These are phyloP conservation scores for Potentilla sterilis DNA, from an alignment of 306 rosid species.

Conservation along the genomic window DNA sequence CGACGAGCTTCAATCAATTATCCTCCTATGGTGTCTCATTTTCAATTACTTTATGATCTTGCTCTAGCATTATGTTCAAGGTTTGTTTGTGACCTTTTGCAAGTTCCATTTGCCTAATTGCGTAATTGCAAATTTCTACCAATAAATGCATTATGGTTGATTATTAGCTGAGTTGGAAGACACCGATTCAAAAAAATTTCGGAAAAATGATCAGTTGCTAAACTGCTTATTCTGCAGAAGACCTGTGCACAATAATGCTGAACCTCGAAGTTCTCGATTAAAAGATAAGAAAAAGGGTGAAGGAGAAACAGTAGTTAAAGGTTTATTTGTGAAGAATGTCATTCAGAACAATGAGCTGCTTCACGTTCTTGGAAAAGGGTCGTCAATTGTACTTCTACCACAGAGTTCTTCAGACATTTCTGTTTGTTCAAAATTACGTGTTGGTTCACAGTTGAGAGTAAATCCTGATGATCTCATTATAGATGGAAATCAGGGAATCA, in stretches of 20 bases:
- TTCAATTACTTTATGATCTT: conserved; percentile 96
- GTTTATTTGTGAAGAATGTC: conserved; percentile 73
- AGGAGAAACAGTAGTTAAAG: conserved; percentile 89
- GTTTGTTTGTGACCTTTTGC: conserved; percentile 45
- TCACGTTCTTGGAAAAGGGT: conserved; percentile 68
- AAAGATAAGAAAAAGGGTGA: conserved; percentile 89
- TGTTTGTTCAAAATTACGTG: conserved; percentile 74
- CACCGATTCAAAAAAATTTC: not conserved
- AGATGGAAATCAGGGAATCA: conserved; percentile 46
- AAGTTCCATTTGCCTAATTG: conserved; percentile 24
- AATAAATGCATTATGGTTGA: not conserved
- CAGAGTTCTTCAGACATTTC: conserved; percentile 73
- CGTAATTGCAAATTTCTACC: not conserved
- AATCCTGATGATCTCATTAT: conserved; percentile 58
- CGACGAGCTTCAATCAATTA: conserved; percentile 95
- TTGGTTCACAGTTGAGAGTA: conserved; percentile 57
- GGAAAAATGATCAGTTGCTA: not conserved
- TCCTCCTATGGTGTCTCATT: conserved; percentile 99
- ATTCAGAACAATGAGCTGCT: conserved; percentile 75
- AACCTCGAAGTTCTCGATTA: conserved; percentile 92
- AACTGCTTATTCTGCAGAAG: conserved; percentile 50
- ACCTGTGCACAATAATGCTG: conserved; percentile 49
- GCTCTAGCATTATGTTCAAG: conserved; percentile 87
- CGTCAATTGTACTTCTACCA: conserved; percentile 83
- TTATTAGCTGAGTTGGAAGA: conserved; percentile 2